Conservation (phyloP, 352 stramenopile genomes). For the Plasmopara halstedii region DNA sequence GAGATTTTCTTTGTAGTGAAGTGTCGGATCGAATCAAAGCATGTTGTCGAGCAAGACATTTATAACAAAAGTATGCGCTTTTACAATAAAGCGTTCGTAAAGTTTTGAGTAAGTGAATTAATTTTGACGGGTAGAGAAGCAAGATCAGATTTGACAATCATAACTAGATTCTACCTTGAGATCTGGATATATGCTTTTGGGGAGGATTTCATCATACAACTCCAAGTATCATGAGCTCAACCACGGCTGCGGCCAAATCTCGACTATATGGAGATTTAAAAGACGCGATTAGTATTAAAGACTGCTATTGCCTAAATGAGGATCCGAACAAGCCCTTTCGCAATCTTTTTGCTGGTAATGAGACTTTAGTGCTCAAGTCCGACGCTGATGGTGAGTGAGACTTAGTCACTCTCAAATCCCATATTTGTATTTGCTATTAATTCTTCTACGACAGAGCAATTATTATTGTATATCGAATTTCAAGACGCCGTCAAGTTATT, state of each 20-base stretch:
- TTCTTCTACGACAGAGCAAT: constrained; percentile 41
- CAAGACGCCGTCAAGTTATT: constrained; percentile 74
- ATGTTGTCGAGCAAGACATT: too few species aligned
- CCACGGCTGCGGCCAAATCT: constrained; percentile 27
- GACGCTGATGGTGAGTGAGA: constrained; percentile 60
- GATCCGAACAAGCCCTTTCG: constrained; percentile 56
- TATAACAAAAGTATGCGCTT: too few species aligned
- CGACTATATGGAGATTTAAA: constrained; percentile 51
- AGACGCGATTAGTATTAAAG: constrained; percentile 44
- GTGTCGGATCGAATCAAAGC: too few species aligned
- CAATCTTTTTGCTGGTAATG: constrained; percentile 76
- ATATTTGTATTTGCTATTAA: not conserved
- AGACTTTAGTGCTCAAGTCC: constrained; percentile 67
- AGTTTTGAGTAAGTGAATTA: too few species aligned
- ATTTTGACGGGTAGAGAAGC: too few species aligned
- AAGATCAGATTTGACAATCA: too few species aligned
- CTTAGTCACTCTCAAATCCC: not conserved
- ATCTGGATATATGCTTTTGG: too few species aligned
- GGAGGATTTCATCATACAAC: not conserved
- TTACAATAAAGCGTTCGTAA: too few species aligned
- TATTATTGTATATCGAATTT: constrained; percentile 79
- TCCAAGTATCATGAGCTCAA: constrained; percentile 21
- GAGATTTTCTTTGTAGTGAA: too few species aligned
- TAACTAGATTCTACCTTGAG: too few species aligned
- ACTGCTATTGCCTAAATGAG: constrained; percentile 79